Percentiles rank a stretch among this genome's conserved stretches.
Conservation (phyloP, 2,329 filamentous ascomycete species). For the Fusarium sp. region DNA sequence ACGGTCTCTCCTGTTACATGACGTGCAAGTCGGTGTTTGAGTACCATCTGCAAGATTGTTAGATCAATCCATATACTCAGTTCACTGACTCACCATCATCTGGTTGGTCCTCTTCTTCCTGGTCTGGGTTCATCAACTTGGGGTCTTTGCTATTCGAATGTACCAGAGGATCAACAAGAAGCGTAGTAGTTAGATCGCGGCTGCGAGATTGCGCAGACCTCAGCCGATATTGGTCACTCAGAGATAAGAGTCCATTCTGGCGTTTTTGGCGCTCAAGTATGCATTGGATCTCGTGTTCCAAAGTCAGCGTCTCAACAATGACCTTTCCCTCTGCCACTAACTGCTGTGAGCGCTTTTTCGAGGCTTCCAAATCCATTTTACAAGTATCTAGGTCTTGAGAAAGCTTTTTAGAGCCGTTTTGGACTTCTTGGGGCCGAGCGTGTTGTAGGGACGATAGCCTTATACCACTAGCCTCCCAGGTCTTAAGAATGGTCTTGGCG, state of each 20-base stretch:
- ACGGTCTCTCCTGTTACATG: background rate
- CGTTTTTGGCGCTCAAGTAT: background rate
- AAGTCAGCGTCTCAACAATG: background rate
- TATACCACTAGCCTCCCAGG: background rate
- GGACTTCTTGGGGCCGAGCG: background rate
- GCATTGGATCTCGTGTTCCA: background rate
- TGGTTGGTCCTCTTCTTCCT: too few species aligned
- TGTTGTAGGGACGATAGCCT: background rate
- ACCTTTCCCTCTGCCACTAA: background rate
- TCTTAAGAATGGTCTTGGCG: background rate
- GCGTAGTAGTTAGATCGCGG: fast-evolving
- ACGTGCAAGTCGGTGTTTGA: fast-evolving
- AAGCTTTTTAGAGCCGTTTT: background rate
- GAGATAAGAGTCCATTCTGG: background rate
- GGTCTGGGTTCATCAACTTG: fast-evolving
- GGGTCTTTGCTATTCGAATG: background rate
- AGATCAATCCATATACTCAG: fast-evolving
- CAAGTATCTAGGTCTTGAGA: background rate
- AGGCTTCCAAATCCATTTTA: background rate
- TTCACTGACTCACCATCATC: background rate
- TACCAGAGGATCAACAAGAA: background rate
- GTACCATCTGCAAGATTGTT: background rate
- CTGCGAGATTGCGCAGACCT: background rate
- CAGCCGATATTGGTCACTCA: background rate
- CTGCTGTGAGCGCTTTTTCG: background rate